Base-by-base conservation (phyloP, 768 basidiomycete genomes). In the Lactarius tabidus region DNA sequence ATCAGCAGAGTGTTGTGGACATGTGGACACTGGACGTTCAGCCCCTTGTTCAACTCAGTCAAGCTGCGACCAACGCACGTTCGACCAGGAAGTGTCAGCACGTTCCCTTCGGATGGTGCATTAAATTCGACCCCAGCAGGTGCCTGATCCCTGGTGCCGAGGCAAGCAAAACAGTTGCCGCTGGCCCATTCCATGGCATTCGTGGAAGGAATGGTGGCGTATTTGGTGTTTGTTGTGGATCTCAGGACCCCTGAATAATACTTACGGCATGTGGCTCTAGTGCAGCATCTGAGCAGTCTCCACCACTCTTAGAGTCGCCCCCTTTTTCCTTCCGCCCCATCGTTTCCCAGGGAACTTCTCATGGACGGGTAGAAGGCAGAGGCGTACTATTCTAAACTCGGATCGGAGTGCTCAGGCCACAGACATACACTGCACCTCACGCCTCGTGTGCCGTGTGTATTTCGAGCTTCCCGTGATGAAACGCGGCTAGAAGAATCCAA, bases 111-210 rank as follows among this genome's bases (percentile, higher is more conserved):
- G 56, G 38, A 26, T 36, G 3, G 39, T 18, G 18, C 6, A 41
- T 33, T 33, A 33, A 41, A 1, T 20, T 43, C 2, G 18, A n/a
- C 29, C 33, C 20, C 23, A 14, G 18, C 17, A 29, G 5, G 55
- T 20, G 18, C 41, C 45, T n/a, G 57, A 39, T 33, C 64, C 53
- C 45, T 57, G 38, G 54, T 55, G 43, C 18, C n/a, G n/a, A n/a
- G n/a, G n/a, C n/a, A n/a, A n/a, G n/a, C n/a, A n/a, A n/a, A n/a
- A n/a, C n/a, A n/a, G n/a, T n/a, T n/a, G 7, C 43, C 9, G 43
- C n/a, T 43, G 8, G 20, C 41, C 41, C 20, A 8, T 43, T 20
- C n/a, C 20, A 20, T 45, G 20, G 15, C 10, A 15, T 15, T 14
- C 48, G 48, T 6, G 48, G 48, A 48, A 48, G 48, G 14, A 48